A percentile compares a stretch with the other conserved stretches of the same genome.
phyloP scores from a whole-genome alignment of 495 filamentous ascomycete species.

The Aspergillus panamensis region DNA sequence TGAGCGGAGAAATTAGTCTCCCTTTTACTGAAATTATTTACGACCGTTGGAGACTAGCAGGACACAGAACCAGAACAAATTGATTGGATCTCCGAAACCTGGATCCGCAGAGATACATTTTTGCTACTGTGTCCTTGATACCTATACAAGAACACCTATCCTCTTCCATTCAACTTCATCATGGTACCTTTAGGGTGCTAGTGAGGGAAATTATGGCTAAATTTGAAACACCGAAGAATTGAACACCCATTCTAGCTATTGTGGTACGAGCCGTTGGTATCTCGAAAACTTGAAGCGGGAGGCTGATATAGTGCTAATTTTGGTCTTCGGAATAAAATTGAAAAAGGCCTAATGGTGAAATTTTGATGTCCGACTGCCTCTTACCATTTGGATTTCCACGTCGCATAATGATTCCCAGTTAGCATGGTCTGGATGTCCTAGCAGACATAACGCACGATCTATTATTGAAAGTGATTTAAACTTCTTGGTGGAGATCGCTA shows the following conservation, averaged over 20 bases:
- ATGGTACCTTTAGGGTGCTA: slow-evolving; percentile 6
- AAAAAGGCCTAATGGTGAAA: background rate
- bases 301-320: background rate
- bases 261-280: background rate
- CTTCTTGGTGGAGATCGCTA: background rate
- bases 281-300: background rate
- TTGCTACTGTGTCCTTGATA: no score
- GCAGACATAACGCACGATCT: background rate
- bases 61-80: background rate
- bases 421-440: background rate
- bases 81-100: background rate
- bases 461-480: background rate
- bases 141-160: background rate
- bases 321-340: background rate
- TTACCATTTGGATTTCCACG: background rate
- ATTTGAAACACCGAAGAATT: background rate
- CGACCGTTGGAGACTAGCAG: background rate
- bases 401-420: background rate
- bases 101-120: background rate
- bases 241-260: background rate
- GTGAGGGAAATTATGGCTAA: slow-evolving; percentile 2
- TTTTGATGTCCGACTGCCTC: background rate
- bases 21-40: background rate
- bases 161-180: background rate
- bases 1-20: no score